phyloP scores from a whole-genome alignment of 306 rosid species.

The Luffa acutangula region DNA sequence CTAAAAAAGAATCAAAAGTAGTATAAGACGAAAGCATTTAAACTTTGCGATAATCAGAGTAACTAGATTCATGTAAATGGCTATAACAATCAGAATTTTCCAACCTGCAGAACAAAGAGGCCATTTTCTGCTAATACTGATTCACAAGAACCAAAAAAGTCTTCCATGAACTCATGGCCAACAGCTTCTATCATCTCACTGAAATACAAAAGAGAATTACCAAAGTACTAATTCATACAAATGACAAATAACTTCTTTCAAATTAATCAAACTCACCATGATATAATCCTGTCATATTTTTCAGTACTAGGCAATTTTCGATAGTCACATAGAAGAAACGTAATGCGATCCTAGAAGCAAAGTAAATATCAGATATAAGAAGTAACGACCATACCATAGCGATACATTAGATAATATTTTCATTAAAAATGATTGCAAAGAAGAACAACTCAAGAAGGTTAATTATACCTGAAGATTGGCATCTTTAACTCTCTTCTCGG shows the following conservation, averaged over 20 bases:
- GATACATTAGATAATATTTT: neutral
- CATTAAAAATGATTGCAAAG: neutral
- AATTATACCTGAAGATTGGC: constrained; percentile 49
- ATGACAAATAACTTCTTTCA: constrained; percentile 64
- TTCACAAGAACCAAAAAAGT: neutral
- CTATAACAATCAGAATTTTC: no score
- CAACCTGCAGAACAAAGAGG: neutral
- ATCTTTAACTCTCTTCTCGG: constrained; percentile 52
- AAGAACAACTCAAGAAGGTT: neutral
- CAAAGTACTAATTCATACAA: neutral
- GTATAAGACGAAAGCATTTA: neutral
- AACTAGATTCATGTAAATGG: no score
- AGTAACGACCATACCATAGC: neutral
- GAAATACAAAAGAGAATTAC: neutral
- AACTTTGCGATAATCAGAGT: no score
- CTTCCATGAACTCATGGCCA: neutral
- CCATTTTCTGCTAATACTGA: neutral
- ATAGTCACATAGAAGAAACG: constrained; percentile 67
- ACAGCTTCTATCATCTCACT: neutral
- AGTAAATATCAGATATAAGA: neutral
- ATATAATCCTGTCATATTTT: constrained; percentile 68
- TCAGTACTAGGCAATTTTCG: constrained; percentile 49
- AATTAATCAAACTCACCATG: constrained; percentile 64
- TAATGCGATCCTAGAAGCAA: constrained; percentile 45
- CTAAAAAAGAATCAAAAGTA: constrained; percentile 11